These are phyloP conservation scores for Hyphopichia burtonii DNA, from an alignment of 1,139 yeast genomes.

Conservation along the genomic window DNA sequence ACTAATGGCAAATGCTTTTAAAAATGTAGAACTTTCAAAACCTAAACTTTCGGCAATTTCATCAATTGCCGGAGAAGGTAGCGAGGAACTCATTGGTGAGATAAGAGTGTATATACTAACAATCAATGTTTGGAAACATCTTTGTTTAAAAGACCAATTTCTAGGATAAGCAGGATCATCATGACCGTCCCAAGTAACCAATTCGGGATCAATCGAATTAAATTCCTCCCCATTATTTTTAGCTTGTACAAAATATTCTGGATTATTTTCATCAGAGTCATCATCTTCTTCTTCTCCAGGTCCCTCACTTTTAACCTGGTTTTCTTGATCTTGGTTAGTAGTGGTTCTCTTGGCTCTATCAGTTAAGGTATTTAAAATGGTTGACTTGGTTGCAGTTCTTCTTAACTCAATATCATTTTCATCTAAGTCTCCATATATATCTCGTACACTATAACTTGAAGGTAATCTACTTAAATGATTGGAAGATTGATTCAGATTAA, in stretches of 20 bases:
- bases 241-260: constrained; percentile 41
- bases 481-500: background rate
- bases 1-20: constrained; percentile 52
- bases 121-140: constrained; percentile 44
- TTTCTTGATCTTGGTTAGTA: background rate
- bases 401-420: constrained; percentile 24
- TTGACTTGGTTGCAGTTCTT: constrained; percentile 34
- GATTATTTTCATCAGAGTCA: constrained; percentile 25
- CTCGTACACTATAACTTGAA: constrained; percentile 24
- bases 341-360: constrained; percentile 11
- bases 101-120: constrained; percentile 54
- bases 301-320: background rate
- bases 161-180: constrained; percentile 62
- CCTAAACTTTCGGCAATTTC: constrained; percentile 41
- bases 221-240: constrained; percentile 51
- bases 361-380: constrained; percentile 30
- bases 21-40: constrained; percentile 31
- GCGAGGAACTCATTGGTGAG: constrained; percentile 60
- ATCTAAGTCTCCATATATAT: constrained; percentile 28
- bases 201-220: constrained; percentile 54
- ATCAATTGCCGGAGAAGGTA: constrained; percentile 57
- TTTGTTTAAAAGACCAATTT: constrained; percentile 49
- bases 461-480: constrained; percentile 2
- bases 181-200: constrained; percentile 64
- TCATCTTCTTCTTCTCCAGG: constrained; percentile 16